Evolutionary conservation across 140 eudicot genomes (phyloP).

Genomic region (Stevia rebaudiana): DNA sequence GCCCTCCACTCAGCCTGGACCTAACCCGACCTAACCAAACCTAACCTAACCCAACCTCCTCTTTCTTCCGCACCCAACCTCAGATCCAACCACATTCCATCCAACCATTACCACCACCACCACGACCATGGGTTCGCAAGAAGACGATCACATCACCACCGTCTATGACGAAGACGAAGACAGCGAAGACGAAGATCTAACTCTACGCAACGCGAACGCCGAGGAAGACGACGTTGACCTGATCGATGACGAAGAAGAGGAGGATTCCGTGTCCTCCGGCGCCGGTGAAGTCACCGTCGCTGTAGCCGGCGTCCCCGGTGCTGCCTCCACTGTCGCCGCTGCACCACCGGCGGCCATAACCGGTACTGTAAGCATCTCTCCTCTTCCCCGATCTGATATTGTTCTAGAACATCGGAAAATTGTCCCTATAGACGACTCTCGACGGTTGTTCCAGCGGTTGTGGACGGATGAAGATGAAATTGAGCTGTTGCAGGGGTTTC

Average conservation of each 20-base stretch:
- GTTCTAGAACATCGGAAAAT: constrained; percentile 30
- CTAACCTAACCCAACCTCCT: constrained; percentile 6
- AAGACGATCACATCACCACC: constrained; percentile 9
- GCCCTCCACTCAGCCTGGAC: constrained; percentile 23
- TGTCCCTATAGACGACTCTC: constrained; percentile 47
- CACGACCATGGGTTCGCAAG: constrained; percentile 15
- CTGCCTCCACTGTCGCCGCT: constrained; percentile 25
- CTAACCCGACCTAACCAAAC: constrained; percentile 23
- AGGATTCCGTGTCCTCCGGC: constrained; percentile 34
- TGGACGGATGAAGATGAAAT: constrained; percentile 96
- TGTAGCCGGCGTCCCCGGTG: constrained; percentile 17
- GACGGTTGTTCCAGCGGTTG: constrained; percentile 73
- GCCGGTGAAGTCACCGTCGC: constrained; percentile 35
- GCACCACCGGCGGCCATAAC: constrained; percentile 31
- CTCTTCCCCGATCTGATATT: constrained; percentile 19
- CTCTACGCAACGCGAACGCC: constrained; percentile 29
- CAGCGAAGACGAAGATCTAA: constrained; percentile 27
- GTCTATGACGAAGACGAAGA: constrained; percentile 22
- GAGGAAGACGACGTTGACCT: constrained; percentile 37
- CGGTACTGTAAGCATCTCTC: background rate
- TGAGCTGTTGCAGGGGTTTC: constrained; percentile 71
- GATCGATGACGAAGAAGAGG: constrained; percentile 39
- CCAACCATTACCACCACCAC: constrained; percentile 4
- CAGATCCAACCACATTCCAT: background rate
- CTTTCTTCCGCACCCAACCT: constrained; percentile 21